These are phyloP conservation scores for Fusarium liriodendri DNA, from an alignment of 2,329 filamentous ascomycete species.

Conservation along the genomic window DNA sequence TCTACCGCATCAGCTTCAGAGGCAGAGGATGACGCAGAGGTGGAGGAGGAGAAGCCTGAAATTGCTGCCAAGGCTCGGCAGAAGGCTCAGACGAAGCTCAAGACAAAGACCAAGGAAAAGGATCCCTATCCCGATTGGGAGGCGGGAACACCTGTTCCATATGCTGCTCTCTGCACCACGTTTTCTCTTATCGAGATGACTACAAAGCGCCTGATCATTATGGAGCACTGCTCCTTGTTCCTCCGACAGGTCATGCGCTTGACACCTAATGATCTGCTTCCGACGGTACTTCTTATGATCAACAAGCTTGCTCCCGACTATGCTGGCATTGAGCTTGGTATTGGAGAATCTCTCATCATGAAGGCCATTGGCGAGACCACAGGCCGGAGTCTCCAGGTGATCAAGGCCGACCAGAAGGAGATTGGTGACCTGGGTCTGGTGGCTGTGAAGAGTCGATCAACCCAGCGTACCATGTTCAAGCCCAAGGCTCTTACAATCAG, in stretches of 20 bases:
- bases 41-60: constrained; percentile 73
- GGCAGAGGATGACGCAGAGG: constrained; percentile 60
- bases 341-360: constrained; percentile 98
- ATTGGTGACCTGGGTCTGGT: constrained; percentile 96
- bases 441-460: constrained; percentile 93
- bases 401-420: constrained; percentile 95
- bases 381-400: constrained; percentile 85
- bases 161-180: constrained; percentile 92
- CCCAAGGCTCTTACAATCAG: constrained; percentile 89
- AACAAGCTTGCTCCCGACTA: constrained; percentile 98
- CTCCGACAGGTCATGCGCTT: constrained; percentile 93
- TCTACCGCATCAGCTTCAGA: constrained; percentile 51
- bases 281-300: constrained; percentile 94
- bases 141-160: constrained; percentile 87
- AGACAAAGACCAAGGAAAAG: constrained; percentile 65
- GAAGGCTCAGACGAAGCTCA: constrained; percentile 82
- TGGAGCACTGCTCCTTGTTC: constrained; percentile 89
- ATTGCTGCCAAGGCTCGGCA: constrained; percentile 80
- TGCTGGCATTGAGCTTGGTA: constrained; percentile 95
- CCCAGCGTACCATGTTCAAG: constrained; percentile 98
- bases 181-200: constrained; percentile 97
- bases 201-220: constrained; percentile 88
- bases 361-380: constrained; percentile 97
- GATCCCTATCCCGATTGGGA: constrained; percentile 98
- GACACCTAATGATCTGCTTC: constrained; percentile 86